These are phyloP conservation scores for Kodamaea fukazawae DNA, from an alignment of 805 yeast species.

Conservation along the genomic window DNA sequence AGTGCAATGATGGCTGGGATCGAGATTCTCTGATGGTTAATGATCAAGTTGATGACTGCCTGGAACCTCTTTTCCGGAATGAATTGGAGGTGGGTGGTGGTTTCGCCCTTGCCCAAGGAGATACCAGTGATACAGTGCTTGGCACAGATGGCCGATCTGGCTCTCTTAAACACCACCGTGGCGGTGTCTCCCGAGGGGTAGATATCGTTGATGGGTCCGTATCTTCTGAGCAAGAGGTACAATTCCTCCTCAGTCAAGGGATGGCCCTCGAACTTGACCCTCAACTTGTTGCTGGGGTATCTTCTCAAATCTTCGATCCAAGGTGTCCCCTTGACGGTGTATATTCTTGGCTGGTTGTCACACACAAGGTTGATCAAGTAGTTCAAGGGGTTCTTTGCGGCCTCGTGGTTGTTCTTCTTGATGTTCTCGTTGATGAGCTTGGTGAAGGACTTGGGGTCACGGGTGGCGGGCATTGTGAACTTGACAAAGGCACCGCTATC, in stretches of 20 bases:
- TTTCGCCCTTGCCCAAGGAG: constrained; percentile 52
- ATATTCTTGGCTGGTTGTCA: constrained; percentile 47
- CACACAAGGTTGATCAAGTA: constrained; percentile 12
- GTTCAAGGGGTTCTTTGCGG: constrained; percentile 10
- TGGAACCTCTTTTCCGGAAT: constrained; percentile 54
- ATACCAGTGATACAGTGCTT: constrained; percentile 88
- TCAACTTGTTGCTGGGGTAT: constrained; percentile 61
- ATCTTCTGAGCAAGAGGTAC: constrained; percentile 78
- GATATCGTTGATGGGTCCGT: constrained; percentile 80
- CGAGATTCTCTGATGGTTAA: constrained; percentile 77
- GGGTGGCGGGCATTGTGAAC: constrained; percentile 56
- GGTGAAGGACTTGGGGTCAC: constrained; percentile 52
- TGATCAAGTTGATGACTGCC: constrained; percentile 53
- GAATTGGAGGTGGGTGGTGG: constrained; percentile 68
- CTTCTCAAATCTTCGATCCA: constrained; percentile 94
- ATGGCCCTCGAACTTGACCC: constrained; percentile 74
- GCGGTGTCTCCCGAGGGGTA: constrained; percentile 46
- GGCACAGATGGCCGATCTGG: constrained; percentile 77
- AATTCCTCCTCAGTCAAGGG: constrained; percentile 75
- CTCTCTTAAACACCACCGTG: constrained; percentile 50
- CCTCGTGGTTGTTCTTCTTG: constrained; percentile 16
- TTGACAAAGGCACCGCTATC: constrained; percentile 96
- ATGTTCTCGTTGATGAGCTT: constrained; percentile 49
- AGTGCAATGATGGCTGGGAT: constrained; percentile 78
- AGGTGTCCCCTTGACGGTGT: constrained; percentile 85